phyloP scores from a whole-genome alignment of 1,284 basidiomycete genomes.

The Neotropicomus parvogracilis region DNA sequence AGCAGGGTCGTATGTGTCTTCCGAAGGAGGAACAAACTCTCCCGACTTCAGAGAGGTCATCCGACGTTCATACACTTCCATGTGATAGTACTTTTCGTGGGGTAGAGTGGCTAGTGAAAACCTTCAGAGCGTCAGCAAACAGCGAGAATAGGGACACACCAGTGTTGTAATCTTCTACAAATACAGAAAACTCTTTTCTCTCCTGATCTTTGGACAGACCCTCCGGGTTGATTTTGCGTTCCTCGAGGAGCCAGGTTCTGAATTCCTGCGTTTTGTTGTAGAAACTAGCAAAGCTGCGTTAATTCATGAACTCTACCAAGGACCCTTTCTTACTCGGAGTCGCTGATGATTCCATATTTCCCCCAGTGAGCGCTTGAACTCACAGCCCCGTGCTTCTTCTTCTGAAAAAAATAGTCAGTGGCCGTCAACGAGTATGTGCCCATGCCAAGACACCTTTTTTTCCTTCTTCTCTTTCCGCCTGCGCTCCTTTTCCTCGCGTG shows the following conservation, averaged over 20 bases:
- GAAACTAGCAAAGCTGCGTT: constrained; percentile 45
- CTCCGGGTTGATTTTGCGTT: constrained; percentile 85
- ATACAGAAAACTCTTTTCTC: constrained; percentile 78
- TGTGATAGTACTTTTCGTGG: constrained; percentile 90
- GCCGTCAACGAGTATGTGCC: neutral
- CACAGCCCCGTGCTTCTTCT: constrained; percentile 53
- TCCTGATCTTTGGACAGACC: constrained; percentile 78
- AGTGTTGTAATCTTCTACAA: constrained; percentile 86
- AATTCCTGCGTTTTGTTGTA: constrained; percentile 81
- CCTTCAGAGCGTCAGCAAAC: neutral
- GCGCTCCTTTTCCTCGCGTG: constrained; percentile 52
- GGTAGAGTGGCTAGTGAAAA: constrained; percentile 68
- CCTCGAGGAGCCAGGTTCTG: constrained; percentile 86
- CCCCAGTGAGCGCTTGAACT: constrained; percentile 70
- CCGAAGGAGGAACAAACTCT: constrained; percentile 65
- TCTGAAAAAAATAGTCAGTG: constrained; percentile 35
- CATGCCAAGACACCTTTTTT: constrained; percentile 47
- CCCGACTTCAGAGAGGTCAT: constrained; percentile 81
- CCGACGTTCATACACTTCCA: constrained; percentile 72
- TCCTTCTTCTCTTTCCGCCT: constrained; percentile 66
- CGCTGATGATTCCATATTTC: constrained; percentile 81
- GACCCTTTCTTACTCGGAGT: constrained; percentile 61
- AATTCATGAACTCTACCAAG: constrained; percentile 10
- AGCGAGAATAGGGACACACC: constrained; percentile 41
- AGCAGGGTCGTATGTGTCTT: constrained; percentile 70